Evolutionary conservation across 805 yeast species (phyloP), one percentile per base, ranked within the genome.

Genomic region (Kuraishia floccosa): DNA sequence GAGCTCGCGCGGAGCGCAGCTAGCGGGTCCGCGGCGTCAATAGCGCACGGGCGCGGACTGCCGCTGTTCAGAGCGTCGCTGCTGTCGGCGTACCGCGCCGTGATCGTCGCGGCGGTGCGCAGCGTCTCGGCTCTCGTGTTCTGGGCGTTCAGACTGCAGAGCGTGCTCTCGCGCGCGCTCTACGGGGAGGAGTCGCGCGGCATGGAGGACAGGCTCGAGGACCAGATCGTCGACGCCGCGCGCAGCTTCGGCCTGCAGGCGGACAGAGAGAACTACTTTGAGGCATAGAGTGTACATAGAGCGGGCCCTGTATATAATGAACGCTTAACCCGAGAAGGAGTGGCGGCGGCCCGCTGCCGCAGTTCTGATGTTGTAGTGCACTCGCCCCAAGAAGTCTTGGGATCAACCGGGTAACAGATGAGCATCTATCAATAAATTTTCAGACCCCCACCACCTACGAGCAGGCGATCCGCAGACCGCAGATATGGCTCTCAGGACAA

Each of bases 231-330:
- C n/a, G 16, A 27, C 10, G 25, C 27, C 14, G 30, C 27, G 9
- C 17, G 28, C 24, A 32, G 27, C 31, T 16, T 32, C 10, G 35
- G 35, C 4, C 20, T 32, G 11, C 23, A 32, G 14, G 28, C 28
- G 7, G 16, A 32, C 13, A 26, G 22, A 12, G 34, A 30, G 15
- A 30, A 31, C 7, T 21, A 19, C 12, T 17, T 24, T 11, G 17
- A 24, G 15, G 27, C 17, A 9, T 24, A 11, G n/a, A 23, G n/a
- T 23, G 25, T 23, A 23, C 8, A 23, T n/a, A n/a, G n/a, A n/a
- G n/a, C n/a, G n/a, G n/a, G n/a, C n/a, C n/a, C n/a, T n/a, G n/a
- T n/a, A n/a, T n/a, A n/a, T n/a, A n/a, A n/a, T n/a, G n/a, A n/a
- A n/a, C n/a, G n/a, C n/a, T n/a, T n/a, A n/a, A n/a, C n/a, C n/a